A percentile compares a stretch with the other conserved stretches of the same genome.
Conservation (phyloP, 2,329 filamentous ascomycete genomes). For the Tolypocladium inflatum region DNA sequence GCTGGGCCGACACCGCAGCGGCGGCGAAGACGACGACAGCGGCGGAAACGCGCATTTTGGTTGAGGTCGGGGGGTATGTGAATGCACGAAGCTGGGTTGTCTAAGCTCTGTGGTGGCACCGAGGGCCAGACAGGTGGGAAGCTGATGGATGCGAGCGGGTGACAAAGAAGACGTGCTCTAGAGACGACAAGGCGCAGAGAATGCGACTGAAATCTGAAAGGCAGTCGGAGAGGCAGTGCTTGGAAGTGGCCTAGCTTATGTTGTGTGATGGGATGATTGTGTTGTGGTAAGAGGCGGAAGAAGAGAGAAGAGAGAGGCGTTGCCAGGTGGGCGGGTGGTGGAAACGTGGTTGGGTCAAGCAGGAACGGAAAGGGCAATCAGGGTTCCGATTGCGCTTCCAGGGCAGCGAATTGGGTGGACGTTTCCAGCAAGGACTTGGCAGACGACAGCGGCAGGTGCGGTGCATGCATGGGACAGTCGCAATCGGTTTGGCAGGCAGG, state of each 20-base stretch:
- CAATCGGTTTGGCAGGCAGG: background rate
- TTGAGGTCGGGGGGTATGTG: conserved; percentile 11
- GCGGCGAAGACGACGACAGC: conserved; percentile 35
- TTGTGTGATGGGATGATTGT: conserved; percentile 5
- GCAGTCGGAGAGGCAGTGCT: conserved; percentile 1
- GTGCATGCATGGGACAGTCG: background rate
- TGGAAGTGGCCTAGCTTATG: conserved; percentile 3
- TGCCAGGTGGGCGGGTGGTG: background rate
- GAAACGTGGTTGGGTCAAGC: background rate
- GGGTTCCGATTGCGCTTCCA: background rate
- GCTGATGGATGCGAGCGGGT: background rate
- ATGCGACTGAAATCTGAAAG: background rate
- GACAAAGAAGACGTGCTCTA: background rate
- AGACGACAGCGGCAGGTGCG: background rate
- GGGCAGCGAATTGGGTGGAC: background rate
- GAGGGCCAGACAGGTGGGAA: background rate
- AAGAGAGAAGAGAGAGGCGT: conserved; percentile 1
- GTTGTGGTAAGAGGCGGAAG: conserved; percentile 1
- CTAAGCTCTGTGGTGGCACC: background rate
- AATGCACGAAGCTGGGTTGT: background rate
- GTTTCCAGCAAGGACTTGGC: background rate
- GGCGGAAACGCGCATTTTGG: conserved; percentile 29
- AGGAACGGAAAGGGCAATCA: background rate
- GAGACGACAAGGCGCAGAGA: background rate
- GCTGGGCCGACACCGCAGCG: conserved; percentile 30